Evolutionary conservation across 2,329 filamentous ascomycete genomes (phyloP), one percentile per base, ranked within the genome.

Genomic region (Akanthomyces uredinophilus): DNA sequence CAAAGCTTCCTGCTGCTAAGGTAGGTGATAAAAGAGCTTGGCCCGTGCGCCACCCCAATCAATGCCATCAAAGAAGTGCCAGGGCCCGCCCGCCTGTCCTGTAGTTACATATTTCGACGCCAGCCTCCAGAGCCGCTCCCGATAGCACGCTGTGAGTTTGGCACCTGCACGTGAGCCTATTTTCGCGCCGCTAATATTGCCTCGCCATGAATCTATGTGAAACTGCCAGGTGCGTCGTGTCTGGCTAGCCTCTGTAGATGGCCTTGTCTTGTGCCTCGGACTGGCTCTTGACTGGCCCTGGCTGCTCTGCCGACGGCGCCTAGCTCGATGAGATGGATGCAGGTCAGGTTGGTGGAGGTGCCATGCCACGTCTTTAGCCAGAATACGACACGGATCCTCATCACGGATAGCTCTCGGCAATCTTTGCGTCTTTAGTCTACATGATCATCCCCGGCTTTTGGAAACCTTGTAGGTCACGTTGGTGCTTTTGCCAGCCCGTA

Each of bases 41-140:
- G 58, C 50, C 52, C 39, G 47, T 47, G 53, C 60, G 27, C 53
- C 52, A 49, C 41, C 43, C 27, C n/a, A n/a, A n/a, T n/a, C n/a
- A n/a, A n/a, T n/a, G n/a, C n/a, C n/a, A n/a, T n/a, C n/a, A n/a
- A n/a, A n/a, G n/a, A 27, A 20, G 24, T n/a, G 41, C 27, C 35
- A 50, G 37, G 57, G 37, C 57, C 27, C 27, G 35, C 35, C 58
- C 58, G 61, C 53, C 54, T 37, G 16, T 29, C 4, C 27, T 29
- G 27, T n/a, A n/a, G n/a, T n/a, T n/a, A n/a, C n/a, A 6, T 39
- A 59, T 56, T 39, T 57, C 46, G 49, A 35, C 43, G 14, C 53
- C 61, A 35, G 32, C 7, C 27, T 35, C 10, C 32, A 52, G 61
- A 63, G 61, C 55, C 53, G 47, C 52, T 59, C 59, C n/a, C 43